phyloP scores from a whole-genome alignment of 2,329 filamentous ascomycete genomes.

The Raffaelea ambrosiae region DNA sequence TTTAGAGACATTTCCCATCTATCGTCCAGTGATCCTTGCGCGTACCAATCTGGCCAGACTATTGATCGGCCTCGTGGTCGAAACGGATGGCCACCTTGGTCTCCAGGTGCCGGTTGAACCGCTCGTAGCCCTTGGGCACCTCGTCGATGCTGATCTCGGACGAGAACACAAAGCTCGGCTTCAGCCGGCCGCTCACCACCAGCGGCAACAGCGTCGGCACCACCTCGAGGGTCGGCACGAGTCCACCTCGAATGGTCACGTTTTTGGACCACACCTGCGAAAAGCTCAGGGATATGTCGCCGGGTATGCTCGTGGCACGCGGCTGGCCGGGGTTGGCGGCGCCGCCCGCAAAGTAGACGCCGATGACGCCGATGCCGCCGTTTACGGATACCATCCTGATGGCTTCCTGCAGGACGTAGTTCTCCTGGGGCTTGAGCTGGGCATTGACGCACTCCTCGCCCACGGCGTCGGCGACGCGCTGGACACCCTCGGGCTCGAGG shows the following conservation, averaged over 20 bases:
- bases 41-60: too few species aligned
- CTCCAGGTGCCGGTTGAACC: conserved; percentile 2
- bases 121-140: not conserved
- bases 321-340: too few species aligned
- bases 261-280: not conserved
- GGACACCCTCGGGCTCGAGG: not conserved
- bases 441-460: not conserved
- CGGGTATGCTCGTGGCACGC: too few species aligned
- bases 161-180: conserved; percentile 4
- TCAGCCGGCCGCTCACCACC: not conserved
- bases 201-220: not conserved
- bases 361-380: too few species aligned
- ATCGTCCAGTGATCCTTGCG: too few species aligned
- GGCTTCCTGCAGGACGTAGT: not conserved
- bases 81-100: too few species aligned
- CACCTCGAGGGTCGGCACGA: not conserved
- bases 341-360: too few species aligned
- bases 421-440: not conserved
- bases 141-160: conserved; percentile 1
- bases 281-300: too few species aligned
- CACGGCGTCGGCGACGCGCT: conserved; percentile 1
- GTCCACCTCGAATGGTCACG: not conserved
- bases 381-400: too few species aligned
- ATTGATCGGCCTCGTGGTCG: too few species aligned
- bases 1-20: too few species aligned